Base-by-base conservation (phyloP, 495 filamentous ascomycete genomes). In the Aspergillus campestris region DNA sequence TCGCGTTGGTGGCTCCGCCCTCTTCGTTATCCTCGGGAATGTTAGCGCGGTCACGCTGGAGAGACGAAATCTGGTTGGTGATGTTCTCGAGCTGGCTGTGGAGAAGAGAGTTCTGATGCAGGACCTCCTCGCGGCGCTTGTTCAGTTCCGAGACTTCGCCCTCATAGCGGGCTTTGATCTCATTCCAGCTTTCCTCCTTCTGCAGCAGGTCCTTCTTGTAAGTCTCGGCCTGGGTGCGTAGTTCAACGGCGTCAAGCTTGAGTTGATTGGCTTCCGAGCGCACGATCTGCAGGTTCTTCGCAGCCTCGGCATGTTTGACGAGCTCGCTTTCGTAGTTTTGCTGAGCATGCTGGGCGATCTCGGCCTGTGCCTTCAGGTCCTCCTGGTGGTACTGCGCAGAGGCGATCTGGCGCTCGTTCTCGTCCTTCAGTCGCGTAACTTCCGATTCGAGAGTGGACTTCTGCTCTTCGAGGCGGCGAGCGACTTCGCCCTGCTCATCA, bases 321-420 rank as follows among this genome's bases (percentile, higher is more conserved):
- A 97, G 74, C 54, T 97, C 94, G 41, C 76, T 79, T 60, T 99
- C 94, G 54, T 99, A 99, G 49, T 91, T 89, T 51, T 94, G 83
- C 60, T 97, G 94, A 6, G 92, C 89, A 57, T 86, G 86, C 43
- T 87, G 79, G 3, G 94, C 86, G 58, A 99, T 99, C 18, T 89
- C 82, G 15, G 90, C 89, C 64, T 99, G 94, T 1, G 86, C 84
- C 42, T 91, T 88, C 13, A 97, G 70, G 54, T 97, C 90, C 44
- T 90, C 85, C 63, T 91, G 86, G 58, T 92, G 84, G 62, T 83
- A 86, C 43, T 81, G 73, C n/a, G 84, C 80, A 18, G 86, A 77
- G 13, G 82, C 82, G 40, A 77, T 73, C 55, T 89, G 82, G 40
- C 87, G 77, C 53, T 94, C 86, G 51, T 82, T 83, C 47, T 95